Conservation (phyloP, 495 filamentous ascomycete species). For the Bathelium albidoporum region DNA sequence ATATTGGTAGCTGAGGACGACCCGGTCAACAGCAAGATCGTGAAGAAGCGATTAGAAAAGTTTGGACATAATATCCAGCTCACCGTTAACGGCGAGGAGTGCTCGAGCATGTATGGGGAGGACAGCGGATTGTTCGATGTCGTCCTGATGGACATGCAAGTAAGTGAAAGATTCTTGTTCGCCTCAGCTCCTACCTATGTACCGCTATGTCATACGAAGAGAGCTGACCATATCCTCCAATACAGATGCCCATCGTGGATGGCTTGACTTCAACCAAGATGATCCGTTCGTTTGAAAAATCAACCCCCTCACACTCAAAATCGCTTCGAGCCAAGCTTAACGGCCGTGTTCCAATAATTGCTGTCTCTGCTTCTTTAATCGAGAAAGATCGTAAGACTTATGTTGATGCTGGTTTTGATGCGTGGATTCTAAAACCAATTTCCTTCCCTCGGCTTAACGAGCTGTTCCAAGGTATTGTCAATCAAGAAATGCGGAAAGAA, state of each 20-base stretch:
- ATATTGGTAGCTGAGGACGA: constrained; percentile 89
- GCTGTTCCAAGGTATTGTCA: constrained; percentile 32
- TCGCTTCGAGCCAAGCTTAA: constrained; percentile 40
- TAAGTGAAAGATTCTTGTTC: constrained; percentile 28
- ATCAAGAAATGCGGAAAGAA: constrained; percentile 15
- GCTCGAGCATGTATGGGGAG: constrained; percentile 56
- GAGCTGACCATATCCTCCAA: no score
- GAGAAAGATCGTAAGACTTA: constrained; percentile 62
- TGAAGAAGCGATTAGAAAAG: constrained; percentile 75
- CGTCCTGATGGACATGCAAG: constrained; percentile 96
- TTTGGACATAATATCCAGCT: constrained; percentile 61
- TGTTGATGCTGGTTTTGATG: constrained; percentile 76
- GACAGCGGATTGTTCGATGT: constrained; percentile 57
- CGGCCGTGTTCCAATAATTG: constrained; percentile 68
- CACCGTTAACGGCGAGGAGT: constrained; percentile 81
- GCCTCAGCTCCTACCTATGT: no score
- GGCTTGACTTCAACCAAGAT: constrained; percentile 72
- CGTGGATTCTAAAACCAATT: constrained; percentile 57
- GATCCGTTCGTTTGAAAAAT: constrained; percentile 63
- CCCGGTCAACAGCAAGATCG: constrained; percentile 80
- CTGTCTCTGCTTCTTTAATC: constrained; percentile 76
- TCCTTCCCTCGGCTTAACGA: constrained; percentile 28
- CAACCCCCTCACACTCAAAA: constrained; percentile 27
- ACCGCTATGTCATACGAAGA: no score
- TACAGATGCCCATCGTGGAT: constrained; percentile 90